Evolutionary conservation across 2,329 filamentous ascomycete genomes (phyloP), one percentile per base, ranked within the genome.

Genomic region (Microsporum ferrugineum): DNA sequence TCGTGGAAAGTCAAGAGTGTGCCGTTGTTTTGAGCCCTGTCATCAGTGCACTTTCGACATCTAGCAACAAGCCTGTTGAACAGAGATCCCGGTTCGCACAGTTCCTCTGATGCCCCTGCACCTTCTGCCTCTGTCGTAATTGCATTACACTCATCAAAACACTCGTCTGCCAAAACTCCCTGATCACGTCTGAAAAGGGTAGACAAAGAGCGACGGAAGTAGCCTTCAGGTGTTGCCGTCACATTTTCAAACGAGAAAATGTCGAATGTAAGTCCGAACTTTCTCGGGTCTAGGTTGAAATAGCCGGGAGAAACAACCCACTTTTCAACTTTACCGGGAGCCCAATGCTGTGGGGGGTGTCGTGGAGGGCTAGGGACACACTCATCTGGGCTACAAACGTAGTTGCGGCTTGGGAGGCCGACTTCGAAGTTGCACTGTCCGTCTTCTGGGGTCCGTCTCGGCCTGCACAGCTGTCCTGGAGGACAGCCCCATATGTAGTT

Each of bases 201-300:
- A 49, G 6, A 41, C 12, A 51, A 17, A 38, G 34, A 43, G 34
- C 41, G 80, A 79, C 12, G 63, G 45, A 27, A 29, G 10, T 33
- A 79, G 79, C 14, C 62, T 65, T 64, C 63, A 59, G 27, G 49
- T 10, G 56, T 61, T 0, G 63, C 55, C 0, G 64, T 64, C 39
- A n/a, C 8, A 61, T 60, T 17, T 63, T 62, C 2, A 29, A 77
- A 72, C 23, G 78, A 76, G 63, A 87, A 88, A 17, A 88, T 84
- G 47, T 80, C 80, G 62, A 82, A 85, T 57, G 77, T 80, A 14
- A 88, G 74, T 3, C 85, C 85, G 62, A 88, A 89, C 0, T 77
- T 77, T 1, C 76, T 70, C 0, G 86, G 83, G 60, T 84, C 76
- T n/a, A 88, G 77, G 62, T 88, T 80, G 73, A 84, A 88, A 69